Evolutionary conservation across 306 rosid genomes (phyloP).

Genomic region (Medicago arabica): DNA sequence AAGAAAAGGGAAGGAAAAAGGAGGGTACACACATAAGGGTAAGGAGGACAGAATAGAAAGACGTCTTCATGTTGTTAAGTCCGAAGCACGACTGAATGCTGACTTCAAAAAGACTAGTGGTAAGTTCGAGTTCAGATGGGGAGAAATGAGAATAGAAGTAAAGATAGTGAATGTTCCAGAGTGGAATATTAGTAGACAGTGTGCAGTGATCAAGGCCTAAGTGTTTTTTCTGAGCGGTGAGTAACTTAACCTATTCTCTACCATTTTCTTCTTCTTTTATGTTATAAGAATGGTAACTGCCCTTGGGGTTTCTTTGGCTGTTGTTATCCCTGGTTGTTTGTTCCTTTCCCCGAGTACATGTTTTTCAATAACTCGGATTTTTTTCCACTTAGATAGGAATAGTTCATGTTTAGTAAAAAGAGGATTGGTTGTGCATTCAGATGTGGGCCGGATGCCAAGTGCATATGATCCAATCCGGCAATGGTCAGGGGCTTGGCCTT

Average conservation of each 20-base stretch:
- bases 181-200: background rate
- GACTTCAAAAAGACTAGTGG: background rate
- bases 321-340: background rate
- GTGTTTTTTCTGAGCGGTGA: background rate
- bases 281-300: background rate
- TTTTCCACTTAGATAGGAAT: background rate
- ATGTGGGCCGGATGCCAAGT: background rate
- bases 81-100: background rate
- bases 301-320: background rate
- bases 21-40: background rate
- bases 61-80: background rate
- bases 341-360: background rate
- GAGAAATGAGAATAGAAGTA: constrained; percentile 5
- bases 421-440: background rate
- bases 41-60: constrained; percentile 6
- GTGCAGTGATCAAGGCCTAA: background rate
- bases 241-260: background rate
- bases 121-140: background rate
- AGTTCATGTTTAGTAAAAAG: background rate
- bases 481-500: background rate
- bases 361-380: background rate
- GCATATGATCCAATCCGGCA: background rate
- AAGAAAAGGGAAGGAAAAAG: background rate
- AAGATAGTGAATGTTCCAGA: background rate
- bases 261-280: background rate